Percentiles rank a stretch among this genome's conserved stretches.
phyloP scores from a whole-genome alignment of 805 yeast species.

The Yarrowia sp. region DNA sequence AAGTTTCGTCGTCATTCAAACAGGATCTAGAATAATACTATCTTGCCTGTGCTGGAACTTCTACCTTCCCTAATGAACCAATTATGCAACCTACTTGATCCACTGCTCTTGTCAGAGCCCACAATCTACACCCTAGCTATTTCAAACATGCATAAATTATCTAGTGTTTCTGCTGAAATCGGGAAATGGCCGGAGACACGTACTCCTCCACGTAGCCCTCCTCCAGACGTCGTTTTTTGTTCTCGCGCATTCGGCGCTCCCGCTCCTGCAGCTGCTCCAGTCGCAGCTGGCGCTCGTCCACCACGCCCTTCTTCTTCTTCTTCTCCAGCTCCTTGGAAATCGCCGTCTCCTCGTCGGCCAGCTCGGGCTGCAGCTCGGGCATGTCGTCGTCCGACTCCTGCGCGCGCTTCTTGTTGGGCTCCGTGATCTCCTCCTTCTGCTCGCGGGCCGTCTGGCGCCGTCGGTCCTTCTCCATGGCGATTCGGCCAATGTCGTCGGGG shows the following conservation, averaged over 20 bases:
- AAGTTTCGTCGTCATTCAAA: too few relatives aligned
- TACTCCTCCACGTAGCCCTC: slow-evolving; percentile 50
- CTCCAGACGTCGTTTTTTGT: slow-evolving; percentile 41
- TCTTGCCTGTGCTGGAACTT: too few relatives aligned
- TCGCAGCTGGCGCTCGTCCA: slow-evolving; percentile 79
- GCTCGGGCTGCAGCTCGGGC: slow-evolving; percentile 61
- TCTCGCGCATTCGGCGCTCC: slow-evolving; percentile 8
- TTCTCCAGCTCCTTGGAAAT: slow-evolving; percentile 77
- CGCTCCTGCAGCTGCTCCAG: slow-evolving; percentile 49
- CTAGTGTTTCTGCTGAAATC: slow-evolving; percentile 29
- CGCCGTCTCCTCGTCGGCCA: slow-evolving; percentile 78
- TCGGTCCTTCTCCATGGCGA: slow-evolving; percentile 64
- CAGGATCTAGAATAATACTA: too few relatives aligned
- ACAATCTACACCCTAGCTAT: too few relatives aligned
- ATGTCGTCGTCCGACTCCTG: slow-evolving; percentile 51
- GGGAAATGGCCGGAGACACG: slow-evolving; percentile 34
- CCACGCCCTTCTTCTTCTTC: slow-evolving; percentile 70
- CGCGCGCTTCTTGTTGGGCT: slow-evolving; percentile 42
- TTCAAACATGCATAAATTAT: background rate
- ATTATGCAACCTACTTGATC: too few relatives aligned
- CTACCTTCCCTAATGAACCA: too few relatives aligned
- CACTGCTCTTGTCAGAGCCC: too few relatives aligned
- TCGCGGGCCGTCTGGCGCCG: slow-evolving; percentile 58
- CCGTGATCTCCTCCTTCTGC: slow-evolving; percentile 41
- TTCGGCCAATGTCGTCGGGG: slow-evolving; percentile 82